phyloP scores from a whole-genome alignment of 225 moss, liverwort and hornwort genomes.

The Climacium dendroides region DNA sequence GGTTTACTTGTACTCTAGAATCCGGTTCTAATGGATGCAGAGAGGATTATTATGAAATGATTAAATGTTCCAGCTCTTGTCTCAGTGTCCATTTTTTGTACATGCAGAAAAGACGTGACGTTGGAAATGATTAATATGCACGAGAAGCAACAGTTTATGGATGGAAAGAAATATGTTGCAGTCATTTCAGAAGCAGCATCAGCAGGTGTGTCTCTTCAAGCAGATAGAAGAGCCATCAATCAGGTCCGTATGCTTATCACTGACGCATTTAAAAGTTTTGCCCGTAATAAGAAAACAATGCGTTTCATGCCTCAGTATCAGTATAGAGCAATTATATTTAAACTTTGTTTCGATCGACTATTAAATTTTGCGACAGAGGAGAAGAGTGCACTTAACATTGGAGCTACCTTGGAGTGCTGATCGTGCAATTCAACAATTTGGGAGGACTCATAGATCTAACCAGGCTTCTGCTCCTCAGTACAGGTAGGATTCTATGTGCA shows the following conservation, averaged over 20 bases:
- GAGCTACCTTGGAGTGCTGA: slow-evolving; percentile 99
- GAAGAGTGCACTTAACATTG: slow-evolving; percentile 91
- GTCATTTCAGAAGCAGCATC: slow-evolving; percentile 99
- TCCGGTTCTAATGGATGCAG: not conserved
- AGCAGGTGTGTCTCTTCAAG: slow-evolving; percentile 98
- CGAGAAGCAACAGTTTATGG: slow-evolving; percentile 99
- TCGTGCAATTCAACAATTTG: slow-evolving; percentile 99
- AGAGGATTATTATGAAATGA: not conserved
- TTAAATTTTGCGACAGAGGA: slow-evolving; percentile 36
- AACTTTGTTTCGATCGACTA: not conserved
- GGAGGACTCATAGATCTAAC: slow-evolving; percentile 98
- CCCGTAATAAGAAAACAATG: not conserved
- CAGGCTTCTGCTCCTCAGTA: slow-evolving; percentile 98
- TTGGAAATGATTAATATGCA: slow-evolving; percentile 99
- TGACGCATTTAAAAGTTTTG: not conserved
- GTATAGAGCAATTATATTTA: not conserved
- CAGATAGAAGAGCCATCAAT: slow-evolving; percentile 84
- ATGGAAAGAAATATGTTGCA: slow-evolving; percentile 90
- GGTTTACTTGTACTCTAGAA: not conserved
- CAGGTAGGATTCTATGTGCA: slow-evolving; percentile 18
- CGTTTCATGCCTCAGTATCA: not conserved
- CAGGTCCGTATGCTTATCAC: slow-evolving; percentile 32
- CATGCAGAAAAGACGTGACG: slow-evolving; percentile 83
- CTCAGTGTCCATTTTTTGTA: not conserved
- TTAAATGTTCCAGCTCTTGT: not conserved